Evolutionary conservation across 2,329 filamentous ascomycete genomes (phyloP).

Genomic region (Thelonectria discophora): DNA sequence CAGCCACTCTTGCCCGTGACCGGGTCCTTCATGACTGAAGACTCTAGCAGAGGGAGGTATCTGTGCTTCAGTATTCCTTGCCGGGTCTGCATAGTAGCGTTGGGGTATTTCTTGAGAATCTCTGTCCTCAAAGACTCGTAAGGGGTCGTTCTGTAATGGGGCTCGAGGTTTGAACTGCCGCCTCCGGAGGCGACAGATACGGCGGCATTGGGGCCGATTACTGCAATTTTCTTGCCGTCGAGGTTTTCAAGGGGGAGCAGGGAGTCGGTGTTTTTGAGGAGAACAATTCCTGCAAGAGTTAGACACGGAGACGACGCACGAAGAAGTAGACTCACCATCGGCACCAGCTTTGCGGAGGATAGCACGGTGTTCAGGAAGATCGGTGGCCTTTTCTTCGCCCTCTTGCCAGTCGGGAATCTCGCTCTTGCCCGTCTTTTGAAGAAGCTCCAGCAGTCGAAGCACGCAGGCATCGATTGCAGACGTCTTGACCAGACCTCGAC

Average conservation of each 20-base stretch:
- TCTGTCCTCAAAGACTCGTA: slow-evolving; percentile 34
- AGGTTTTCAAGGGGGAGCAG: slow-evolving; percentile 16
- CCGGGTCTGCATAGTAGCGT: slow-evolving; percentile 12
- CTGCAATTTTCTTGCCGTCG: slow-evolving; percentile 52
- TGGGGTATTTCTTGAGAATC: slow-evolving; percentile 9
- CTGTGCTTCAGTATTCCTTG: slow-evolving; percentile 28
- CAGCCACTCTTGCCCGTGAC: slow-evolving; percentile 22
- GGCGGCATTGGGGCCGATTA: slow-evolving; percentile 64
- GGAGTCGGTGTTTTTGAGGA: slow-evolving; percentile 21
- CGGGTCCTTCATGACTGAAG: slow-evolving; percentile 25
- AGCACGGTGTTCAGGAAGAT: slow-evolving; percentile 24
- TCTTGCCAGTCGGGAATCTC: slow-evolving; percentile 26
- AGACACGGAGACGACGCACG: not conserved
- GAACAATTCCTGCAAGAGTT: slow-evolving; percentile 20
- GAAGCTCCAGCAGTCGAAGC: slow-evolving; percentile 18
- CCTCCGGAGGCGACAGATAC: slow-evolving; percentile 46
- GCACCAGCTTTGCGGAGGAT: slow-evolving; percentile 28
- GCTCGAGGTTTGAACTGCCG: slow-evolving; percentile 45
- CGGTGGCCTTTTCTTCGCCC: slow-evolving; percentile 19
- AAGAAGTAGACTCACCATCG: slow-evolving; percentile 1
- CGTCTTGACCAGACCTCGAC: slow-evolving; percentile 16
- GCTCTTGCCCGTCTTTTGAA: slow-evolving; percentile 24
- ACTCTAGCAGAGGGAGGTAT: slow-evolving; percentile 21
- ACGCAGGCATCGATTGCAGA: slow-evolving; percentile 23
- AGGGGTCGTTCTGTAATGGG: slow-evolving; percentile 45